These are phyloP conservation scores for Yarrowia osloensis DNA, from an alignment of 805 yeast genomes.

Conservation along the genomic window DNA sequence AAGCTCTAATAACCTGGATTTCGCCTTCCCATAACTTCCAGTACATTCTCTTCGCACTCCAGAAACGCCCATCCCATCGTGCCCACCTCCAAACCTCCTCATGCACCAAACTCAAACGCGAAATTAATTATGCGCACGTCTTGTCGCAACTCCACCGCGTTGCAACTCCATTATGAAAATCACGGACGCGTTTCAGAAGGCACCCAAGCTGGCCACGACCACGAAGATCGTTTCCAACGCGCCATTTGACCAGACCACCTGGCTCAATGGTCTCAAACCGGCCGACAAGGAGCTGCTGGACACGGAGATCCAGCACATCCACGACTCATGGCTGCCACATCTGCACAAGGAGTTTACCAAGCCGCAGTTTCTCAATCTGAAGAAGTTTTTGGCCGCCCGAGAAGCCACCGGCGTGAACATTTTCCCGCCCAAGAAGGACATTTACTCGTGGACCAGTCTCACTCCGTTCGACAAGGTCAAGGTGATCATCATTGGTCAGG, in stretches of 20 bases:
- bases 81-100: no score
- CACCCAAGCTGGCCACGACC: not conserved
- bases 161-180: conserved; percentile 7
- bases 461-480: conserved; percentile 75
- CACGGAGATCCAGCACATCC: conserved; percentile 69
- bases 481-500: conserved; percentile 89
- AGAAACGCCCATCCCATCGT: no score
- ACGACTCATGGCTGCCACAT: conserved; percentile 73
- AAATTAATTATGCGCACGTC: not conserved
- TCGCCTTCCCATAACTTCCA: no score
- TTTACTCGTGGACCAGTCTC: conserved; percentile 88
- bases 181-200: conserved; percentile 22
- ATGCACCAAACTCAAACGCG: conserved; percentile 18
- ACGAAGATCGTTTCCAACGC: not conserved
- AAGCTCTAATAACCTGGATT: no score
- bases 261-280: conserved; percentile 52
- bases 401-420: conserved; percentile 51
- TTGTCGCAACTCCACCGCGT: not conserved
- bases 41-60: no score
- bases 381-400: conserved; percentile 59
- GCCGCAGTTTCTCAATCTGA: conserved; percentile 78
- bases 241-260: conserved; percentile 36
- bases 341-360: conserved; percentile 73
- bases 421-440: conserved; percentile 75
- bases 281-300: conserved; percentile 57